phyloP scores from a whole-genome alignment of 495 filamentous ascomycete species.

The Lophiotrema nucula region DNA sequence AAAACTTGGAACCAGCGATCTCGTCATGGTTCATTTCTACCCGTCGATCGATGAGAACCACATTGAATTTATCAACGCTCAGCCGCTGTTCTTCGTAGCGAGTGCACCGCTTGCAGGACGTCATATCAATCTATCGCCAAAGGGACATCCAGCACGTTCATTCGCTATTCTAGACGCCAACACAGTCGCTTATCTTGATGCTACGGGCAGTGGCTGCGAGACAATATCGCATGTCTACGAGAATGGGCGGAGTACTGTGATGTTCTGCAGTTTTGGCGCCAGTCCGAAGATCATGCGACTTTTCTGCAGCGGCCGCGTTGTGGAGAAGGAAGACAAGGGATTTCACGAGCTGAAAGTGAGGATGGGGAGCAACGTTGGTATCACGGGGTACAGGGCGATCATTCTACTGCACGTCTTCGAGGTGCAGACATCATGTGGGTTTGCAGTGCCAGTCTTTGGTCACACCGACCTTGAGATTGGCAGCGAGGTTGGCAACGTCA shows the following conservation, averaged over 20 bases:
- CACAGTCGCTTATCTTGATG: slow-evolving; percentile 67
- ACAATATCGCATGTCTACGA: slow-evolving; percentile 73
- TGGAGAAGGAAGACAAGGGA: slow-evolving; percentile 53
- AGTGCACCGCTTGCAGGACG: slow-evolving; percentile 10
- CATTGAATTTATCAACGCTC: slow-evolving; percentile 8
- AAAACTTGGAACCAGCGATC: too few relatives aligned
- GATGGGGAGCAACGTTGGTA: slow-evolving; percentile 36
- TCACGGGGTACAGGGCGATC: slow-evolving; percentile 59
- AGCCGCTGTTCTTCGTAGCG: slow-evolving; percentile 27
- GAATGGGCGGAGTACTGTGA: slow-evolving; percentile 69
- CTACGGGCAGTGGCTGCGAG: slow-evolving; percentile 68
- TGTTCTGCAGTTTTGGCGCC: slow-evolving; percentile 67
- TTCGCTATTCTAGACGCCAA: slow-evolving; percentile 60
- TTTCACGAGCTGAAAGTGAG: slow-evolving; percentile 42
- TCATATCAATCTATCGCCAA: slow-evolving; percentile 21
- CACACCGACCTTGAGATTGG: slow-evolving; percentile 29
- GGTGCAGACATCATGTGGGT: slow-evolving; percentile 62
- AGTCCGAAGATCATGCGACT: slow-evolving; percentile 66
- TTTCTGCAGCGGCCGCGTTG: slow-evolving; percentile 65
- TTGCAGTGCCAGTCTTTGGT: slow-evolving; percentile 51
- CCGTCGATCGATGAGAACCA: slow-evolving; percentile 9
- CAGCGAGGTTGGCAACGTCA: slow-evolving; percentile 21
- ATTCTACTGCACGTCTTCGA: slow-evolving; percentile 67
- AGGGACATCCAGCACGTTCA: slow-evolving; percentile 38
- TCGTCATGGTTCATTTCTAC: slow-evolving; percentile 23